Evolutionary conservation across 1,139 yeast species (phyloP).

Genomic region (Candida sp.): DNA sequence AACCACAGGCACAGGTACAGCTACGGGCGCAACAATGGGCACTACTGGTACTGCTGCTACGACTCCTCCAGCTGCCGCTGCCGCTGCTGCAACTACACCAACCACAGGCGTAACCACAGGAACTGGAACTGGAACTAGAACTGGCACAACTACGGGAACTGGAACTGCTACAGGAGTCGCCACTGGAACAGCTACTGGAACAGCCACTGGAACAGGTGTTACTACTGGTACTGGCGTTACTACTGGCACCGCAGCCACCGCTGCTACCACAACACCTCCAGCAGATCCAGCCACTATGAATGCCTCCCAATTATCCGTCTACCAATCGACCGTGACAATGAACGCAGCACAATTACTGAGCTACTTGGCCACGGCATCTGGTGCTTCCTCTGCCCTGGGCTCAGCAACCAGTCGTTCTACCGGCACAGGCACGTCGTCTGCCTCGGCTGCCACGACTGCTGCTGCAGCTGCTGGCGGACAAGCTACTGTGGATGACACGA

Average conservation of each 20-base stretch:
- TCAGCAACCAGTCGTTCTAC: constrained; percentile 10
- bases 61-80: constrained; percentile 14
- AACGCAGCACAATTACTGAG: constrained; percentile 14
- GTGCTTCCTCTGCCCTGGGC: constrained; percentile 15
- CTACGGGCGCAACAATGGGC: constrained; percentile 12
- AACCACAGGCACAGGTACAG: constrained; percentile 10
- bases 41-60: constrained; percentile 14
- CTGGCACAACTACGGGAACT: constrained; percentile 11
- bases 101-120: constrained; percentile 15
- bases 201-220: constrained; percentile 10
- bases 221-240: constrained; percentile 6
- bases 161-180: constrained; percentile 4
- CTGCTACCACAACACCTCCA: background rate
- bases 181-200: constrained; percentile 8
- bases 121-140: constrained; percentile 11
- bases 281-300: constrained; percentile 17
- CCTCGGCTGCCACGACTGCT: background rate
- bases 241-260: constrained; percentile 8
- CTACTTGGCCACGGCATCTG: constrained; percentile 15
- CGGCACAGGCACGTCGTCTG: constrained; percentile 13
- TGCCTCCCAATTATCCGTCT: constrained; percentile 14
- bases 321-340: constrained; percentile 17
- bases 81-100: constrained; percentile 15
- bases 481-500: constrained; percentile 5
- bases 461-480: constrained; percentile 9